A percentile compares a stretch with the other conserved stretches of the same genome.
phyloP scores from a whole-genome alignment of 1,139 yeast species.

The Pichia inconspicua region DNA sequence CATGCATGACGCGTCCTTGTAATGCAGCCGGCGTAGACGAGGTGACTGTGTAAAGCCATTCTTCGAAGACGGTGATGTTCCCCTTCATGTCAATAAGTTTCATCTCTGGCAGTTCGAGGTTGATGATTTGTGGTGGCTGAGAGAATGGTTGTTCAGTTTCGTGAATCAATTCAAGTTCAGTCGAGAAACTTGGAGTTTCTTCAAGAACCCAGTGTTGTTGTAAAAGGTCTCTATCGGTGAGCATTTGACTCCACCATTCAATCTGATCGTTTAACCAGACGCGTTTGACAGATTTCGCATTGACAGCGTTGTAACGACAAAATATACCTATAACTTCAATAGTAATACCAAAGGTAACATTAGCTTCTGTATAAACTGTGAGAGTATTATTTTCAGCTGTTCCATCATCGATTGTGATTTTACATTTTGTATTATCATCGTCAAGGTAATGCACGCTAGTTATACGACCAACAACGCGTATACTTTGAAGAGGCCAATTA shows the following conservation, averaged over 20 bases:
- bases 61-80: neutral
- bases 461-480: constrained; percentile 30
- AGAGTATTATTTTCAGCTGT: neutral
- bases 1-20: neutral
- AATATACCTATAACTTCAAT: neutral
- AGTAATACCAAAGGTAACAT: neutral
- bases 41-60: neutral
- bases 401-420: neutral
- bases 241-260: neutral
- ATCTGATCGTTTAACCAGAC: neutral
- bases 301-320: neutral
- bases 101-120: neutral
- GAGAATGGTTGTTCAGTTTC: neutral
- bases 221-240: neutral
- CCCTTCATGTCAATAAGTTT: neutral
- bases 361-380: neutral
- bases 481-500: constrained; percentile 33
- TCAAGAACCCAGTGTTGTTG: neutral
- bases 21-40: neutral
- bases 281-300: neutral
- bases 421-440: neutral
- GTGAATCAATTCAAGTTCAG: neutral
- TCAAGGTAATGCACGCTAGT: constrained; percentile 19
- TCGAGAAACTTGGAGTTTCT: neutral
- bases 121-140: neutral